Base-by-base conservation (phyloP, 768 basidiomycete species). In the Neoboletus magnificus region DNA sequence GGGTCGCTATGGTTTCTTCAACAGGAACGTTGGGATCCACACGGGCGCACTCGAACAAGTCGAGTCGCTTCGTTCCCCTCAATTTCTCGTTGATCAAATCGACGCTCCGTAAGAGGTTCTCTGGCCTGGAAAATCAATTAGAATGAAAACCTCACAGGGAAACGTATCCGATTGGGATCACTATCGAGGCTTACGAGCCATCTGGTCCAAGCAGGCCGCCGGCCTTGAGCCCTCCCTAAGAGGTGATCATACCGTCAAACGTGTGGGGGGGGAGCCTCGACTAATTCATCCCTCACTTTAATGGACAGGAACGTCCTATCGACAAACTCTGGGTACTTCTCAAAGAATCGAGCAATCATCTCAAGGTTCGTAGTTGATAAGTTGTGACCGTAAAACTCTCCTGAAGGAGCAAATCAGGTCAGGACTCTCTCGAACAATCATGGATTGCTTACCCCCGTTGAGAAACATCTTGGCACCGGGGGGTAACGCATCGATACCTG, bases 301-400 rank as follows among this genome's bases (percentile, higher is more conserved):
- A 75, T 62, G 16, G 73, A 73, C n/a, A 74, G 47, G 50, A 75
- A 74, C 0, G 70, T 68, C 49, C 56, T 70, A 37, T 75, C 70
- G 25, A 56, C 72, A 20, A 67, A 70, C 4, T 70, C 70, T 15
- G 73, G 74, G 37, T 75, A 71, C 54, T 70, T 73, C n/a, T 69
- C 67, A 55, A 79, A 81, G 74, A 84, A 85, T 4, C 77, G 62
- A 1, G 69, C 64, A 42, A 85, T 70, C 45, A 83, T 70, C 58
- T 79, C 68, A n/a, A 84, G 67, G 63, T 82, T 83, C 11, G 74
- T 74, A 0, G 75, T 68, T 16, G 71, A 58, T 5, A 63, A 36
- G 36, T 77, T 71, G 32, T 69, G 64, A 0, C 78, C 82, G 56
- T 88, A 88, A 68, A 88, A 88, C 51, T 82, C 79, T 29, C 76